phyloP scores from a whole-genome alignment of 257 asterid genomes.

The Anisodus tanguticus region DNA sequence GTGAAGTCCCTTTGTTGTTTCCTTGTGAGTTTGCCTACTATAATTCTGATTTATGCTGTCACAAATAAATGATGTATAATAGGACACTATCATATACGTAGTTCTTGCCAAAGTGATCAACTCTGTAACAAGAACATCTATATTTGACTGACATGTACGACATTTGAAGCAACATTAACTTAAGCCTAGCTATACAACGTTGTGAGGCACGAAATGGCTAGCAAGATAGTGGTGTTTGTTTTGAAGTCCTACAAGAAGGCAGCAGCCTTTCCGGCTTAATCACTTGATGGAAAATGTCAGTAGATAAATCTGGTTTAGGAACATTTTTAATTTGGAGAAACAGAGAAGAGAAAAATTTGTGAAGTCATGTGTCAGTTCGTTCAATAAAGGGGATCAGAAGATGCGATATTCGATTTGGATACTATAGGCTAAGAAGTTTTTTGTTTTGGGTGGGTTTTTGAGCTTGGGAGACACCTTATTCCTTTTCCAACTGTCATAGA shows the following conservation, averaged over 20 bases:
- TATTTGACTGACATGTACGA: background rate
- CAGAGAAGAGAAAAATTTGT: conserved; percentile 10
- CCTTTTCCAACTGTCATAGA: background rate
- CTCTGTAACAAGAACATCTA: conserved; percentile 15
- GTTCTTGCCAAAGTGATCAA: background rate
- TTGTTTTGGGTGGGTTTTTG: background rate
- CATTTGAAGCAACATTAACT: background rate
- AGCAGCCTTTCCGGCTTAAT: background rate
- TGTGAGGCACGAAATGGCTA: background rate
- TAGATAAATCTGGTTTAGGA: background rate
- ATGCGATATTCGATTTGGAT: background rate
- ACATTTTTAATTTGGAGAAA: conserved; percentile 2
- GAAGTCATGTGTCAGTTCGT: background rate
- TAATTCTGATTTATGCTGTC: background rate
- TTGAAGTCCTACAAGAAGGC: background rate
- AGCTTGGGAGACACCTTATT: background rate
- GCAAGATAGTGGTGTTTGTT: background rate
- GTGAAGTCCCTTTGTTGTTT: background rate
- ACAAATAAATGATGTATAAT: conserved; percentile 19
- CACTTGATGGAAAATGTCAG: background rate
- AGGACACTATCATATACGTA: background rate
- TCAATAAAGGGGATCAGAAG: background rate
- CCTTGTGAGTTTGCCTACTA: conserved; percentile 13
- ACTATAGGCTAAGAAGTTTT: background rate
- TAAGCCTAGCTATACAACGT: background rate